Base-by-base conservation (phyloP, 768 basidiomycete species). In the Mycena pura region DNA sequence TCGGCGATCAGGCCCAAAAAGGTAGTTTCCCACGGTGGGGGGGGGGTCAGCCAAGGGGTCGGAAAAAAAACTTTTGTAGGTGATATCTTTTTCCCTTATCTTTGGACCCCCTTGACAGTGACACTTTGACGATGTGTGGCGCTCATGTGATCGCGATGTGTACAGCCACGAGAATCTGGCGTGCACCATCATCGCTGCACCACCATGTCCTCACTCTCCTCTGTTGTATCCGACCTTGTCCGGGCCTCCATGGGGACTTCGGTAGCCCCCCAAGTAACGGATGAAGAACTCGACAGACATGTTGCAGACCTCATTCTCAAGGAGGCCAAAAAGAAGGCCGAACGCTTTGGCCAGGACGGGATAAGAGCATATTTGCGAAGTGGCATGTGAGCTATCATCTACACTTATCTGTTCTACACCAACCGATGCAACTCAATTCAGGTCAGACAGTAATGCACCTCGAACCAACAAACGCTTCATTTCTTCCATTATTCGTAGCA, bases 311-410 rank as follows among this genome's bases (percentile, higher is more conserved):
- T 99, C 57, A 89, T 99, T 50, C 85, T 98, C 38, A 88, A 86
- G 65, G 97, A 99, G 74, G 96, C 97, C 2, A 94, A 93, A 78
- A 88, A 89, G 80, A 93, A 95, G 75, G 94, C 94, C 31, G 87
- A 91, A 68, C 82, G 78, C 57, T 98, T 95, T 72, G 77, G 80
- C 51, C 85, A 89, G 69, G 81, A 90, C 25, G 95, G 95, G 2
- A 82, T 96, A 46, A 78, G 86, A 9, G 95, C 92, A 2, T 93
- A 93, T 70, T 80, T 95, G 29, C 85, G 81, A 32, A 80, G 80
- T 58, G 76, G 77, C 69, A 55, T 77, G 89, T 84, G 63, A 62
- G 80, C 76, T 51, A 43, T 40, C 41, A 2, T 38, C 19, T 6
- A n/a, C n/a, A n/a, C n/a, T n/a, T n/a, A n/a, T 25, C 13, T 43